These are phyloP conservation scores for Penicillium coffeae DNA, from an alignment of 495 filamentous ascomycete genomes.

Conservation along the genomic window DNA sequence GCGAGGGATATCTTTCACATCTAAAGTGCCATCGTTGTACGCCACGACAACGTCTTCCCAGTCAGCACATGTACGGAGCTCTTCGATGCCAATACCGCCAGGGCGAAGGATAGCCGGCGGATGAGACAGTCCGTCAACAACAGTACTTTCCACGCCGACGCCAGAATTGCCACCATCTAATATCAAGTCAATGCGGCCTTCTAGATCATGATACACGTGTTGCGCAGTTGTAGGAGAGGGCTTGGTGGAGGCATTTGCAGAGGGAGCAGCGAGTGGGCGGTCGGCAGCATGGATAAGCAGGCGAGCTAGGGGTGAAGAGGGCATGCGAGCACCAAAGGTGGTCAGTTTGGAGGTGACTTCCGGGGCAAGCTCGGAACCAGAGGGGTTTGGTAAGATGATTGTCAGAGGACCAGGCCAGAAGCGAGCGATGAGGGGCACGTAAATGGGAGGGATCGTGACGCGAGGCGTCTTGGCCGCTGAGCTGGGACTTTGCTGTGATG, in stretches of 20 bases:
- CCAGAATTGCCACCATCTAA: slow-evolving; percentile 82
- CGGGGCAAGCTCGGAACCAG: slow-evolving; percentile 64
- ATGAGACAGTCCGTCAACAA: slow-evolving; percentile 80
- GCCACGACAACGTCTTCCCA: slow-evolving; percentile 75
- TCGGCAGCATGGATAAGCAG: slow-evolving; percentile 74
- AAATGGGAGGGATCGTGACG: slow-evolving; percentile 70
- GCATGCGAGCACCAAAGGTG: slow-evolving; percentile 91
- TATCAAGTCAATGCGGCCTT: slow-evolving; percentile 81
- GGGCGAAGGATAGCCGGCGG: slow-evolving; percentile 83
- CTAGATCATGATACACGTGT: slow-evolving; percentile 82
- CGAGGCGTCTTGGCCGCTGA: slow-evolving; percentile 21
- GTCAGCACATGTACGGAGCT: slow-evolving; percentile 65
- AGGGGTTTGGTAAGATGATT: slow-evolving; percentile 78
- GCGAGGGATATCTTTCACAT: slow-evolving; percentile 55
- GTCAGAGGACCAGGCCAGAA: slow-evolving; percentile 98
- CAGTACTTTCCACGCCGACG: slow-evolving; percentile 94
- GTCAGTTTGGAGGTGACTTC: slow-evolving; percentile 80
- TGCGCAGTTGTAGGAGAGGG: slow-evolving; percentile 85
- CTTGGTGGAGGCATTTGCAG: slow-evolving; percentile 88
- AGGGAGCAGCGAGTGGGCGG: slow-evolving; percentile 85
- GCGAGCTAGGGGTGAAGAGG: slow-evolving; percentile 75
- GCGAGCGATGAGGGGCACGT: slow-evolving; percentile 68
- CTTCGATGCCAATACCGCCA: slow-evolving; percentile 86
- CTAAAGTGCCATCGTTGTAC: slow-evolving; percentile 61
- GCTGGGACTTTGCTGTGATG: slow-evolving; percentile 16